phyloP scores from a whole-genome alignment of 2,329 filamentous ascomycete species.

The Eurotiales sp. region DNA sequence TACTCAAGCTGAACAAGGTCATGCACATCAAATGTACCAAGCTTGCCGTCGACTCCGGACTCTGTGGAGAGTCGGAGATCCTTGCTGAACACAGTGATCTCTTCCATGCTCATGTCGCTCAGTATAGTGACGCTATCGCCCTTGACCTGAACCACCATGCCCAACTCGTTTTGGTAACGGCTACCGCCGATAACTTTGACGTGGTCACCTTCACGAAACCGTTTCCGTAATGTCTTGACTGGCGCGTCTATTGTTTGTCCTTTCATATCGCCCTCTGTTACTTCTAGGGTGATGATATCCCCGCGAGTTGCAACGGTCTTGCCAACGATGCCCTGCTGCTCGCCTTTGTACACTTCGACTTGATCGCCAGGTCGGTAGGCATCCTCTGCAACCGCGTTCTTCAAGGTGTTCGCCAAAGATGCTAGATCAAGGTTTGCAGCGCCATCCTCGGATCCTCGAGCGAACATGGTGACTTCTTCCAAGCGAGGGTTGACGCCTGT shows the following conservation, averaged over 20 bases:
- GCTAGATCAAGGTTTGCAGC: conserved; percentile 91
- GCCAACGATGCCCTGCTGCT: conserved; percentile 87
- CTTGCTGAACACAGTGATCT: conserved; percentile 97
- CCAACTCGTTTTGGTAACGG: conserved; percentile 89
- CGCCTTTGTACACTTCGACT: conserved; percentile 94
- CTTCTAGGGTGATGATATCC: conserved; percentile 85
- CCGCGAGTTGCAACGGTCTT: conserved; percentile 80
- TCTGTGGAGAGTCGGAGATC: conserved; percentile 91
- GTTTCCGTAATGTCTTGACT: conserved; percentile 84
- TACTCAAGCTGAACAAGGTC: conserved; percentile 91
- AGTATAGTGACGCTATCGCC: conserved; percentile 90
- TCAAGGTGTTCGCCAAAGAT: conserved; percentile 83
- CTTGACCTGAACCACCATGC: conserved; percentile 91
- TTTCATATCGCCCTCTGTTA: conserved; percentile 74
- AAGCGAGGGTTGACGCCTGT: conserved; percentile 90
- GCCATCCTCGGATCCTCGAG: conserved; percentile 82
- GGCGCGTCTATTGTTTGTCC: conserved; percentile 90
- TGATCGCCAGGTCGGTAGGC: conserved; percentile 89
- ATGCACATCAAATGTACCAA: conserved; percentile 88
- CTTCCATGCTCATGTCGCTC: conserved; percentile 86
- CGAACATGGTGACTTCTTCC: conserved; percentile 94
- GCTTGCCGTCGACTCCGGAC: conserved; percentile 73
- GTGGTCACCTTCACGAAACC: conserved; percentile 90
- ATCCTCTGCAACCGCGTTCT: conserved; percentile 74
- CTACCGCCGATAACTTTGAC: conserved; percentile 98